phyloP scores from a whole-genome alignment of 495 filamentous ascomycete genomes.

The Niebla homalea region DNA sequence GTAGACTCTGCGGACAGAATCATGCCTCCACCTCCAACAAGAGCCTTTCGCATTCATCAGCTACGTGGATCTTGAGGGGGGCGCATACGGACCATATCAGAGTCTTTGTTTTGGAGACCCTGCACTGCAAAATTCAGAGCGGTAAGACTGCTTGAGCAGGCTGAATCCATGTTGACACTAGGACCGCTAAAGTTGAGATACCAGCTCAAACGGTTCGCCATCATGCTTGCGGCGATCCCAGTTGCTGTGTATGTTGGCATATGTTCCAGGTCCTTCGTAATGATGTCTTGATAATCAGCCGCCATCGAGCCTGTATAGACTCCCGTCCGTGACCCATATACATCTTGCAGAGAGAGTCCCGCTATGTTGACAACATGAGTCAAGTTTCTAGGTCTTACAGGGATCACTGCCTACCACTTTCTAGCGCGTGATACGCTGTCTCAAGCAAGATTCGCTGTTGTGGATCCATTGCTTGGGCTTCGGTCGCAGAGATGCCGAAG shows the following conservation, averaged over 20 bases:
- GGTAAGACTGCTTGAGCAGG: slow-evolving; percentile 22
- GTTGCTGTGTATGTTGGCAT: slow-evolving; percentile 33
- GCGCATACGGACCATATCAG: slow-evolving; percentile 8
- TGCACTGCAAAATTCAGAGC: slow-evolving; percentile 23
- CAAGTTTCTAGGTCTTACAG: slow-evolving; percentile 52
- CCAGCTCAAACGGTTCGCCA: slow-evolving; percentile 36
- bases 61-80: no score
- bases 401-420: slow-evolving; percentile 36
- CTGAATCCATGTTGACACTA: background rate
- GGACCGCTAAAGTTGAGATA: slow-evolving; percentile 73
- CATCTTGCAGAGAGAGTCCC: slow-evolving; percentile 31
- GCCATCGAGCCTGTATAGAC: slow-evolving; percentile 18
- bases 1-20: slow-evolving; percentile 25
- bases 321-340: slow-evolving; percentile 16
- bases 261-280: background rate
- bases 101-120: slow-evolving; percentile 28
- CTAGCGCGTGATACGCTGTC: slow-evolving; percentile 65
- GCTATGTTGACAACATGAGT: slow-evolving; percentile 35
- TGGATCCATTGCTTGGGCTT: slow-evolving; percentile 62
- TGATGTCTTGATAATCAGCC: background rate
- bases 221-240: background rate
- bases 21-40: slow-evolving; percentile 34
- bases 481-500: slow-evolving; percentile 8
- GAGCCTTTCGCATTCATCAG: slow-evolving; percentile 21
- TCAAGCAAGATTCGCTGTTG: slow-evolving; percentile 59